Base-by-base conservation (phyloP, 768 basidiomycete genomes). In the Strobilomyces dryophilus region DNA sequence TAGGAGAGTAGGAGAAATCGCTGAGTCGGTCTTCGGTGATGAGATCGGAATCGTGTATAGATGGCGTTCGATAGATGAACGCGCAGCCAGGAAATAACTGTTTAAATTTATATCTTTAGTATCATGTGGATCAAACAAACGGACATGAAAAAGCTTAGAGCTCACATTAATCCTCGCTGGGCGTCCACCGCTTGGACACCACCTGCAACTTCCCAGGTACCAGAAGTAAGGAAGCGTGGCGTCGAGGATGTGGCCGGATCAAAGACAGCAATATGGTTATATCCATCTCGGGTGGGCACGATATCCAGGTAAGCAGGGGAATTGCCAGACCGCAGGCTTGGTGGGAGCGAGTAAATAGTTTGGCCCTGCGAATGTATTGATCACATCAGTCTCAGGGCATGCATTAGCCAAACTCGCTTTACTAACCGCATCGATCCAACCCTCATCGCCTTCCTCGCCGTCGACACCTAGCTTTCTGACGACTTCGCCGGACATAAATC, bases 261-360 rank as follows among this genome's bases (percentile, higher is more conserved):
- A 75, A 95, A 99, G 31, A 94, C 78, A 0, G 95, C 97, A 62
- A 99, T 84, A 65, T 98, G 95, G 60, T 91, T 87, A 74, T 79
- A 98, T 0, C 97, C 97, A 5, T 89, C 83, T 21, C 74, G 61
- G 31, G 79, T 83, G 8, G 95, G 92, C 5, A 95, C 81, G 55
- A 99, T 79, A 67, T 99, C 97, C 45, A 99, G 79, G 69, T 98
- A 99, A 17, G 89, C 89, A 24, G 79, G 72, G 8, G 74, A 69
- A 34, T 75, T 75, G 8, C 68, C 66, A 12, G 67, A 67, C 39
- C 72, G 73, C 31, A 85, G 61, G 42, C 55, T 63, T 15, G 66
- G 51, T 18, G 84, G 79, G 18, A 90, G 71, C 1, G 82, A 79
- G 55, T 77, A 73, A 34, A 92, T 83, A 24, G 71, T 76, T 74